Base-by-base conservation (phyloP, 2,329 filamentous ascomycete genomes). In the Mycocentrospora acerina region DNA sequence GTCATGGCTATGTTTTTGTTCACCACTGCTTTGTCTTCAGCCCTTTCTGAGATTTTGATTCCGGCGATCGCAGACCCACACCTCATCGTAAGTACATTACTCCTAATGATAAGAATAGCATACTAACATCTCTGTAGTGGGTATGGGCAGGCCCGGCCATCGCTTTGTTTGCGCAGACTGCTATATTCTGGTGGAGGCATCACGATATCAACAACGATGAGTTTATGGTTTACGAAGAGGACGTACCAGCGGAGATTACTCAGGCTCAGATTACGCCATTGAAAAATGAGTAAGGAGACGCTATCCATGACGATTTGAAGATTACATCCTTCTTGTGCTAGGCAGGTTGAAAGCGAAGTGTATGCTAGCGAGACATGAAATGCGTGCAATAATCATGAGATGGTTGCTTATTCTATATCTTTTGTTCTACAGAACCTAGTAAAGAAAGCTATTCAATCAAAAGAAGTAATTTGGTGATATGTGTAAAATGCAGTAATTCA, bases 121-220 rank as follows among this genome's bases (percentile, higher is more conserved):
- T 22, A 4, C 35, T 42, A 9, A 42, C 16, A 4, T 9, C 11
- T 3, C 4, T 16, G 9, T 12, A 47, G 44, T 76, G 72, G 71
- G 65, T 73, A 9, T 76, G 72, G 65, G 71, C 64, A 3, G 76
- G 71, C 15, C 73, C 74, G 3, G 70, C 71, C 3, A 74, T 78
- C 29, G 74, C 70, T 6, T 66, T 77, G 2, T 68, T 64, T 26
- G 58, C 71, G 3, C 70, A 78, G 52, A 75, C 71, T 0, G 51
- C 72, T 17, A 51, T 77, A 36, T 78, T 79, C 53, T 74, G 66
- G 59, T 71, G 67, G 57, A 57, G 67, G 16, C 76, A 77, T 49
- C 67, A 60, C 18, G 55, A 70, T 30, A 54, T 78, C 18, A 73
- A 78, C 34, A 53, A 74, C n/a, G 73, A 76, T 24, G 64, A 66